phyloP scores from a whole-genome alignment of 2,329 filamentous ascomycete species.

The Sporothrix variecibatus region DNA sequence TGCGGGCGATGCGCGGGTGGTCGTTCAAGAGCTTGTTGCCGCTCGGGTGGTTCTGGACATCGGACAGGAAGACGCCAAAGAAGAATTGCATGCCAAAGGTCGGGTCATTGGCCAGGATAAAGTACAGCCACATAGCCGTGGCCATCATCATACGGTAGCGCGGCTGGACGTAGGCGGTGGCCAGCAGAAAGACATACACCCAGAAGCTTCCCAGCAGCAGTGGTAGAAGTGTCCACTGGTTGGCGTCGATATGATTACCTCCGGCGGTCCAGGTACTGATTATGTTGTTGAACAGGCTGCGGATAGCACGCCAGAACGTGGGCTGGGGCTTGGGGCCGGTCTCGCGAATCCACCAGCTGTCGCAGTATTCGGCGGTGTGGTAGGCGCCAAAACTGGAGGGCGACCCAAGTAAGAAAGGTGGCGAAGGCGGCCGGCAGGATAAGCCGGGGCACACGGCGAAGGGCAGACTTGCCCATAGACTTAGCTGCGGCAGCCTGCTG shows the following conservation, averaged over 20 bases:
- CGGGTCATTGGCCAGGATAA: conserved; percentile 44
- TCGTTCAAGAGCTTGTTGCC: conserved; percentile 51
- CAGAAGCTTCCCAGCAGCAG: conserved; percentile 56
- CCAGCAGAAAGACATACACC: conserved; percentile 56
- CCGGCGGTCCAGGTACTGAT: conserved; percentile 54
- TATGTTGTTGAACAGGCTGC: conserved; percentile 48
- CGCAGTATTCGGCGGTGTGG: conserved; percentile 55
- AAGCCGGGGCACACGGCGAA: conserved; percentile 59
- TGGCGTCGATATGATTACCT: conserved; percentile 56
- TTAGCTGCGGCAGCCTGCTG: conserved; percentile 55
- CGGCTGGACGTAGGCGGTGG: conserved; percentile 52
- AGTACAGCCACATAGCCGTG: conserved; percentile 52
- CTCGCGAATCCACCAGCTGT: conserved; percentile 60
- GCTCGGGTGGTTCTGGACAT: conserved; percentile 55
- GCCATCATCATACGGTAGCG: conserved; percentile 52
- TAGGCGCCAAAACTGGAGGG: conserved; percentile 58
- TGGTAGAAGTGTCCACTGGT: conserved; percentile 61
- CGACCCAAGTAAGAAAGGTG: conserved; percentile 56
- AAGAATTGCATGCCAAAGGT: conserved; percentile 61
- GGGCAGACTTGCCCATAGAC: conserved; percentile 58
- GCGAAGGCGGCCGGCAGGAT: conserved; percentile 59
- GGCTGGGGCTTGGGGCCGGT: conserved; percentile 48
- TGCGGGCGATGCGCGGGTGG: conserved; percentile 45
- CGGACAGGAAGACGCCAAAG: conserved; percentile 62
- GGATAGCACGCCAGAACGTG: conserved; percentile 45